Evolutionary conservation across 768 basidiomycete genomes (phyloP).

Genomic region (Russula sp.): DNA sequence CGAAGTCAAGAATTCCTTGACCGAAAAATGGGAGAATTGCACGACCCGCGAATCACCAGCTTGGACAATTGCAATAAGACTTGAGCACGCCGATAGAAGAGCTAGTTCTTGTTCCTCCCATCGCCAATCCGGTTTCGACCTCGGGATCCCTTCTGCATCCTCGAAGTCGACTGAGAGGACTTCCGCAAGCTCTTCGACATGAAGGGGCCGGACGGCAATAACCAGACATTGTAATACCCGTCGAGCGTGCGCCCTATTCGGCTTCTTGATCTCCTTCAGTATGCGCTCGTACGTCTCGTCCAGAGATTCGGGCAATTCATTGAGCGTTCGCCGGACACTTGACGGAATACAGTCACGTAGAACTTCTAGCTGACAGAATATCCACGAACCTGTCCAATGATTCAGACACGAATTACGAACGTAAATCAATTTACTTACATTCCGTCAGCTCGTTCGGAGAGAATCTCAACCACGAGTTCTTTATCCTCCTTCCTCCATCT

Average conservation of each 20-base stretch:
- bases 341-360: background rate
- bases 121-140: background rate
- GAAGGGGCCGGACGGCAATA: background rate
- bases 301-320: background rate
- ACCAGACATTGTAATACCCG: background rate
- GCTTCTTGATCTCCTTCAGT: background rate
- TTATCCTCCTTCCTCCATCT: conserved; percentile 3
- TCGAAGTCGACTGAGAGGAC: background rate
- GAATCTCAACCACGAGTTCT: background rate
- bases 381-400: background rate
- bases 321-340: background rate
- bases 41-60: background rate
- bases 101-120: background rate
- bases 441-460: background rate
- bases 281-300: conserved; percentile 4
- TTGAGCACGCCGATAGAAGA: background rate
- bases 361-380: background rate
- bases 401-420: background rate
- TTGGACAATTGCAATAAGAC: background rate
- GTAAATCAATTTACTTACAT: background rate
- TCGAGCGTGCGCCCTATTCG: background rate
- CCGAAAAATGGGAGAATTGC: background rate
- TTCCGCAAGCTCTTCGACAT: background rate
- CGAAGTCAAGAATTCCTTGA: background rate
- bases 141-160: background rate